Evolutionary conservation across 2,329 filamentous ascomycete genomes (phyloP).

Genomic region (Apiospora phragmitis): DNA sequence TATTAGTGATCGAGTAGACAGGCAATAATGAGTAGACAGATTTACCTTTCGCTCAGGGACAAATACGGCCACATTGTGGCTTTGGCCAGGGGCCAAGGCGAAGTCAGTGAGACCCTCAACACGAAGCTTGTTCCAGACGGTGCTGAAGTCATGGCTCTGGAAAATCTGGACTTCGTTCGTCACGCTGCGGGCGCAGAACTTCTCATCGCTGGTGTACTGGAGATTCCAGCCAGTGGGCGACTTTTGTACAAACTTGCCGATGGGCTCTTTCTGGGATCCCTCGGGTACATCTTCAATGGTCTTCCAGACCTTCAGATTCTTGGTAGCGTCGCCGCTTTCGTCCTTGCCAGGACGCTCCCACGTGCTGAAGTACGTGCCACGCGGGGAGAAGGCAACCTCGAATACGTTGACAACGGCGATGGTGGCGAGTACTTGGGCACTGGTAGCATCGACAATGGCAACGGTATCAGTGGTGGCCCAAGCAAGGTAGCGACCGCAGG

Average conservation of each 20-base stretch:
- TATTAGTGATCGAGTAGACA: slow-evolving; percentile 22
- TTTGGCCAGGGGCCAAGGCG: slow-evolving; percentile 84
- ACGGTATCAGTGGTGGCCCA: slow-evolving; percentile 91
- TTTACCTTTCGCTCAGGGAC: slow-evolving; percentile 90
- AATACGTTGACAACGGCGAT: slow-evolving; percentile 83
- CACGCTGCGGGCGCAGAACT: slow-evolving; percentile 87
- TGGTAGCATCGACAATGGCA: slow-evolving; percentile 78
- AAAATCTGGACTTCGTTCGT: slow-evolving; percentile 99
- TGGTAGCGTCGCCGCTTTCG: slow-evolving; percentile 86
- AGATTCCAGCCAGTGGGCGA: slow-evolving; percentile 94
- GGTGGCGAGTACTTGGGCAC: slow-evolving; percentile 71
- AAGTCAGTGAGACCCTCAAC: slow-evolving; percentile 91
- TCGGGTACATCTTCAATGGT: slow-evolving; percentile 70
- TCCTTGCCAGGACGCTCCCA: slow-evolving; percentile 95
- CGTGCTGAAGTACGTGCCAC: slow-evolving; percentile 90
- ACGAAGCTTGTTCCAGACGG: slow-evolving; percentile 92
- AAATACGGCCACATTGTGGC: slow-evolving; percentile 91
- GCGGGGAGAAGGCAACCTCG: slow-evolving; percentile 91
- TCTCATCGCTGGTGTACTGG: slow-evolving; percentile 93
- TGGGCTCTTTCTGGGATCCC: slow-evolving; percentile 66
- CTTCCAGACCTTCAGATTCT: slow-evolving; percentile 97
- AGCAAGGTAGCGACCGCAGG: slow-evolving; percentile 93
- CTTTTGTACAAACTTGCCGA: slow-evolving; percentile 94
- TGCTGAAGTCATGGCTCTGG: slow-evolving; percentile 79
- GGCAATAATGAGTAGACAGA: slow-evolving; percentile 8